A percentile compares a stretch with the other conserved stretches of the same genome.
Evolutionary conservation across 2,329 filamentous ascomycete species (phyloP).

Genomic region (Xylaria sp.): DNA sequence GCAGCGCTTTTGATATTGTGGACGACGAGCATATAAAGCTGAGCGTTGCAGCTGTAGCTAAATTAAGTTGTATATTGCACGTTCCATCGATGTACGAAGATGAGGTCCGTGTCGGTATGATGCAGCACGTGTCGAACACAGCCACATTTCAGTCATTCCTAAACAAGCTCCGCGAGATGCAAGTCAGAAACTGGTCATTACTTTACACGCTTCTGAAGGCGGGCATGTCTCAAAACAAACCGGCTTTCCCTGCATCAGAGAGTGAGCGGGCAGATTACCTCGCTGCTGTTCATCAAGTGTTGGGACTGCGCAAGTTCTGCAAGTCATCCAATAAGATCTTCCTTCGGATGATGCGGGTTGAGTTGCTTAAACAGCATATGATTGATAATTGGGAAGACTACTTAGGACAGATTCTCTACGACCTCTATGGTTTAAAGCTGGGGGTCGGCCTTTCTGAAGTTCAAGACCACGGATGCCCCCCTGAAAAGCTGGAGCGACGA

Average conservation of each 20-base stretch:
- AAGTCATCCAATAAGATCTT: constrained; percentile 86
- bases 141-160: constrained; percentile 62
- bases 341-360: constrained; percentile 84
- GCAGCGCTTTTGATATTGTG: constrained; percentile 78
- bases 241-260: constrained; percentile 67
- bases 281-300: constrained; percentile 78
- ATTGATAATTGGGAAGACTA: constrained; percentile 86
- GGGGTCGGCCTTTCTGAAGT: constrained; percentile 69
- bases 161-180: constrained; percentile 81
- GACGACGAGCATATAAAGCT: constrained; percentile 78
- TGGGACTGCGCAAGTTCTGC: constrained; percentile 85
- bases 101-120: constrained; percentile 78
- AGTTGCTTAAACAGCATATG: constrained; percentile 76
- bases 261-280: constrained; percentile 81
- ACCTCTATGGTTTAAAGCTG: constrained; percentile 81
- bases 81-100: constrained; percentile 84
- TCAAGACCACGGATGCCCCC: constrained; percentile 78
- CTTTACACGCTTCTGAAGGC: constrained; percentile 82
- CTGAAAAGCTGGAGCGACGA: constrained; percentile 77
- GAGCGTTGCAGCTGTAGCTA: constrained; percentile 73
- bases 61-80: constrained; percentile 76
- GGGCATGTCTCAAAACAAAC: constrained; percentile 69
- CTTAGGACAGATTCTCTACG: constrained; percentile 82
- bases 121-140: constrained; percentile 62
- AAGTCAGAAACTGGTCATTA: constrained; percentile 85